Conservation (phyloP, 352 stramenopile genomes). For the Globisporangium yorkense region DNA sequence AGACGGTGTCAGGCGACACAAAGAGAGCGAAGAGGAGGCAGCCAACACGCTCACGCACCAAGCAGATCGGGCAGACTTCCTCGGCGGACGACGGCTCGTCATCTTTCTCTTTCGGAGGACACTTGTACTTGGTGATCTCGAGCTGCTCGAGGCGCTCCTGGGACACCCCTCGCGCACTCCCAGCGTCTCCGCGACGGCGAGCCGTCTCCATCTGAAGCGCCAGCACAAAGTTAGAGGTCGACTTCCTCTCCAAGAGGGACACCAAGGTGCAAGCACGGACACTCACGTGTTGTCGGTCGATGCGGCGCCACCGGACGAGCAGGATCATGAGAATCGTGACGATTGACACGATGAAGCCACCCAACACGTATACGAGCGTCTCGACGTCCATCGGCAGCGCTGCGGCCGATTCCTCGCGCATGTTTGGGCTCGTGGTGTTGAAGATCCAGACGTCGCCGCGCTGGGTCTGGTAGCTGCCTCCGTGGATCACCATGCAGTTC, state of each 20-base stretch:
- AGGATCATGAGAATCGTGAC: slow-evolving; percentile 49
- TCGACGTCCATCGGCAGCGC: slow-evolving; percentile 43
- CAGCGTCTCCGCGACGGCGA: slow-evolving; percentile 30
- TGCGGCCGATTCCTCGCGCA: slow-evolving; percentile 16
- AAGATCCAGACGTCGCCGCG: slow-evolving; percentile 63
- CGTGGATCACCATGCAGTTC: slow-evolving; percentile 55
- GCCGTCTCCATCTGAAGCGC: slow-evolving; percentile 37
- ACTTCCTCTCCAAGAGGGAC: neutral
- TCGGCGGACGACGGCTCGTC: slow-evolving; percentile 23
- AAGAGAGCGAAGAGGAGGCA: too few relatives aligned
- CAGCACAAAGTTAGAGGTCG: neutral
- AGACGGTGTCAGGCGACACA: neutral
- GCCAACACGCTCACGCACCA: slow-evolving; percentile 27
- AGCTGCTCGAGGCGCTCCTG: slow-evolving; percentile 59
- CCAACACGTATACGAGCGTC: slow-evolving; percentile 71
- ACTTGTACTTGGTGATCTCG: slow-evolving; percentile 59
- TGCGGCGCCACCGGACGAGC: slow-evolving; percentile 57
- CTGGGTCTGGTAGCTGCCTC: slow-evolving; percentile 66
- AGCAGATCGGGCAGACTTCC: slow-evolving; percentile 66
- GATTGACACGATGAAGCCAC: slow-evolving; percentile 59
- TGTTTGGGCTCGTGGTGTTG: slow-evolving; percentile 42
- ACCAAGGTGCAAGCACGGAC: neutral
- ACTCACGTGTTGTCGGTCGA: slow-evolving; percentile 52
- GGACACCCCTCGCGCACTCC: slow-evolving; percentile 46
- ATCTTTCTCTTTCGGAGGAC: slow-evolving; percentile 4